Base-by-base conservation (phyloP, 805 yeast species). In the Wickerhamomyces chaumierensis region DNA sequence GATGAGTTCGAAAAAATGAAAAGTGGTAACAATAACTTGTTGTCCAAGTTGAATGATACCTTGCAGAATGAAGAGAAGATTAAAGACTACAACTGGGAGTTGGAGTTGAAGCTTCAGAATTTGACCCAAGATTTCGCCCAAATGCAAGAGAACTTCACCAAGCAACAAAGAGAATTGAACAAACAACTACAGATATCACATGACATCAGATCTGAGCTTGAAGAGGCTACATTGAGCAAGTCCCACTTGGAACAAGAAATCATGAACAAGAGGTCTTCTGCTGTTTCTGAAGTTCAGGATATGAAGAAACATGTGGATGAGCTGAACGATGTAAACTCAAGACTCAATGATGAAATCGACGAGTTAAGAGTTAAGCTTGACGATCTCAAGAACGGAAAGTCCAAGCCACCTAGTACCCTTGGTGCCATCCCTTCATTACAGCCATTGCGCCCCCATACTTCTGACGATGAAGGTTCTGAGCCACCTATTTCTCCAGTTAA, bases 291-390 rank as follows among this genome's bases (percentile, higher is more conserved):
- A 40, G 47, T 75, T 7, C 58, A 57, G 21, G 75, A 68, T 15
- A 58, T 78, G 41, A 74, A 68, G 47, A 55, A 55, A 3, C 68
- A 73, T 35, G 72, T 80, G 35, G 68, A 67, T 25, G 78, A 73
- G 36, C 59, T 81, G 43, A 81, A 81, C 52, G 81, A 78, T 48
- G 87, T 79, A 51, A 81, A 81, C 56, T 82, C 78, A 45, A 63
- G 64, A 18, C 60, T 80, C 39, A 73, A 69, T 49, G 55, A 61
- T 43, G 62, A 68, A 55, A 46, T 61, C 50, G 48, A 50, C 39
- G 44, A 46, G 33, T 21, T 57, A 41, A 51, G 48, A 38, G 27
- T 43, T 29, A 37, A 54, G 25, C 18, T 49, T 25, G 44, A 53
- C 19, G 38, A 37, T 4, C n/a, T 25, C 29, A 25, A 25, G n/a